A percentile compares a stretch with the other conserved stretches of the same genome.
Conservation (phyloP, 805 yeast species). For the Debaryomyces maramus region DNA sequence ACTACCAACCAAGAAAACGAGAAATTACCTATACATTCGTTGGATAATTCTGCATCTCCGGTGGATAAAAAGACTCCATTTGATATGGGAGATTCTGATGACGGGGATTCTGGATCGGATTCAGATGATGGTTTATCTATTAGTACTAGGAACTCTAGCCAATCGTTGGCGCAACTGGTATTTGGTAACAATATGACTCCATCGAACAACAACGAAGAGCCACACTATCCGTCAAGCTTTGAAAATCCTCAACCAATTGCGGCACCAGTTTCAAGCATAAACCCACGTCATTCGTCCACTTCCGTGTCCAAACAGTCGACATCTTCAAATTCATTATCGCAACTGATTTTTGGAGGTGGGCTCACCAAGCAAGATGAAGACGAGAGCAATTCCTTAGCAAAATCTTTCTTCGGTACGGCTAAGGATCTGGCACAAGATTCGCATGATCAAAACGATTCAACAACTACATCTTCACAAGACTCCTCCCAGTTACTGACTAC, state of each 20-base stretch:
- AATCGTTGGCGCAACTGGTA: conserved; percentile 43
- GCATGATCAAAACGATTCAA: background rate
- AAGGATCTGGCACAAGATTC: background rate
- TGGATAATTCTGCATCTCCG: conserved; percentile 16
- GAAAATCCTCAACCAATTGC: conserved; percentile 25
- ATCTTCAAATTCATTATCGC: conserved; percentile 39
- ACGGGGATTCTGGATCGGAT: conserved; percentile 22
- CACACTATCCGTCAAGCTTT: conserved; percentile 21
- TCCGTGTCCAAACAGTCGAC: conserved; percentile 41
- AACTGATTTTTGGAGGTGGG: conserved; percentile 36
- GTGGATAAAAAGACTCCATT: conserved; percentile 2
- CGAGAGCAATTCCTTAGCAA: conserved; percentile 6
- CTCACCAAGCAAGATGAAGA: conserved; percentile 6
- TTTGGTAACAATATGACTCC: conserved; percentile 23
- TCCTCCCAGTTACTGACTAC: conserved; percentile 3
- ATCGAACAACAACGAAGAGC: conserved; percentile 8
- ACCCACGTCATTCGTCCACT: conserved; percentile 35
- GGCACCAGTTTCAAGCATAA: conserved; percentile 27
- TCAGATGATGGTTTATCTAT: conserved; percentile 40
- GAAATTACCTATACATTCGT: conserved; percentile 17
- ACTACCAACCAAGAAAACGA: too few relatives aligned
- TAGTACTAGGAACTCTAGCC: conserved; percentile 40
- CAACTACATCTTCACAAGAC: conserved; percentile 4
- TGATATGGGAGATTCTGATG: conserved; percentile 11
- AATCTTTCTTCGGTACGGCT: conserved; percentile 4